Conservation (phyloP, 495 filamentous ascomycete species). For the Neurospora tetraspora region DNA sequence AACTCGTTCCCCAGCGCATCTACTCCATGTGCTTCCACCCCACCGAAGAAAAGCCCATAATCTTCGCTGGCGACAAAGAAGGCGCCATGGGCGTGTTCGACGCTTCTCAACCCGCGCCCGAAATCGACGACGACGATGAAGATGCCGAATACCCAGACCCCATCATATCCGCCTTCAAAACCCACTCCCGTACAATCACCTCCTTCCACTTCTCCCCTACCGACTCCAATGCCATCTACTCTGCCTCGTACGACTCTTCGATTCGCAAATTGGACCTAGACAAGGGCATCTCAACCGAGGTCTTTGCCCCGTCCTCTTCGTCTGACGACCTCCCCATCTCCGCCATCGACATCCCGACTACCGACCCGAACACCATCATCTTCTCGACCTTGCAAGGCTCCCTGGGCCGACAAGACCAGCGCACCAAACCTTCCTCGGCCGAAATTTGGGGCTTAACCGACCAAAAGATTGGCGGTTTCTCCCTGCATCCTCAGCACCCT, state of each 20-base stretch:
- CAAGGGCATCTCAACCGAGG: constrained; percentile 64
- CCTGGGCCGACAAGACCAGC: constrained; percentile 70
- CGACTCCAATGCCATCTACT: constrained; percentile 64
- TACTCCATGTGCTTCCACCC: constrained; percentile 89
- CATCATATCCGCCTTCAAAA: constrained; percentile 74
- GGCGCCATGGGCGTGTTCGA: constrained; percentile 92
- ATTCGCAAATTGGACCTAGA: constrained; percentile 80
- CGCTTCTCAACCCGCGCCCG: constrained; percentile 58
- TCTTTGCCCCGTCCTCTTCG: constrained; percentile 62
- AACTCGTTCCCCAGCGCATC: constrained; percentile 82
- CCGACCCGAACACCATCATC: constrained; percentile 64
- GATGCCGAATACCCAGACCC: constrained; percentile 48
- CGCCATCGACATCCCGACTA: constrained; percentile 62
- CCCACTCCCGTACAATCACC: constrained; percentile 81
- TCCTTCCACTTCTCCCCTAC: constrained; percentile 66
- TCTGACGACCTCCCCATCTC: constrained; percentile 69
- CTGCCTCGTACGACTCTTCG: constrained; percentile 88
- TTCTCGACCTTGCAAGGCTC: constrained; percentile 79
- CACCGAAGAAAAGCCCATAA: constrained; percentile 66
- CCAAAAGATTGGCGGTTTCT: constrained; percentile 95
- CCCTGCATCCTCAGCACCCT: constrained; percentile 61
- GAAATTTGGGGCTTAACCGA: constrained; percentile 71
- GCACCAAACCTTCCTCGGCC: constrained; percentile 42
- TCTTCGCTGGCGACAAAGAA: constrained; percentile 95
- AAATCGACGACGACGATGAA: constrained; percentile 45